Base-by-base conservation (phyloP, 129 eudicot genomes). In the Escallonia rubra region DNA sequence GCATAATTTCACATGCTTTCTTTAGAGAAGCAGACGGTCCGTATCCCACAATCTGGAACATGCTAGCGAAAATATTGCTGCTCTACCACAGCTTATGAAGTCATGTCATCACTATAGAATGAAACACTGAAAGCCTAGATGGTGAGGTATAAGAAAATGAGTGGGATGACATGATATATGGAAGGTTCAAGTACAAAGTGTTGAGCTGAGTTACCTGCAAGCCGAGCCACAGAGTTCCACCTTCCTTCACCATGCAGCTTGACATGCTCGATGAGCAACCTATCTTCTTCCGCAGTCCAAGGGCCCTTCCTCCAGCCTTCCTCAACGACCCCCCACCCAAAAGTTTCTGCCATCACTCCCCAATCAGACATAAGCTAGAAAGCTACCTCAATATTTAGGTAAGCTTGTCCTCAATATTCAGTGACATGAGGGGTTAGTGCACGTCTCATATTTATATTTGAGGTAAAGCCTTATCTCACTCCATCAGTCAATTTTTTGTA, bases 271-370 rank as follows among this genome's bases (percentile, higher is more conserved):
- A 79, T 72, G n/a, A 91, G 90, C 76, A 80, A 57, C 44, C 84
- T 81, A 72, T 87, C 97, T 87, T 91, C 97, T 59, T 91, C 97
- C 11, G 85, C 59, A 67, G 97, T 87, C 97, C 97, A 91, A 45
- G 97, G 95, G 51, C 97, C 97, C 73, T 91, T 91, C 57, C 96
- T 74, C 97, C 97, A 91, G 57, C 83, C 86, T 61, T 85, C 86
- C 69, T 82, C 91, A 1, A 65, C 67, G 38, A 71, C 57, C 43
- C 83, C 88, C 90, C 90, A 91, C 12, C 84, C 82, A 73, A 75
- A 45, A 12, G 70, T 65, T 66, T 74, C 74, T 45, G 67, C 74
- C 79, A 68, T 68, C 43, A 80, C 70, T 43, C 67, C 79, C 63
- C 76, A 77, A 71, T 72, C 50, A 86, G 77, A 75, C 63, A 66